Percentiles rank a stretch among this genome's conserved stretches.
phyloP scores from a whole-genome alignment of 768 basidiomycete species.

The Leccinum imitatum region DNA sequence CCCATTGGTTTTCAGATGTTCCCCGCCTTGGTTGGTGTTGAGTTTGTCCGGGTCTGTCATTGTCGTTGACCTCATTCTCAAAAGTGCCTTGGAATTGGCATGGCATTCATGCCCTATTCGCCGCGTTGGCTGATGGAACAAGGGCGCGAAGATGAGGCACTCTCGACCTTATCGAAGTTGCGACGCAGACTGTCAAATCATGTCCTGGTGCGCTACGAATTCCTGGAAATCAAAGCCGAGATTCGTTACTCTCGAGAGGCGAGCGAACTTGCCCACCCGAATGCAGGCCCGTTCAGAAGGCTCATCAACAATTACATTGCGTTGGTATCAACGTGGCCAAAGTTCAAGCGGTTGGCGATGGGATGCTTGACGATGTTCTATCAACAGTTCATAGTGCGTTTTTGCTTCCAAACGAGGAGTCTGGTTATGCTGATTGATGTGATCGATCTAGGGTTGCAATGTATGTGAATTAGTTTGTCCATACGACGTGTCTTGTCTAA shows the following conservation, averaged over 20 bases:
- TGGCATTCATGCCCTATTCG: constrained; percentile 40
- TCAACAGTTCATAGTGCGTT: constrained; percentile 33
- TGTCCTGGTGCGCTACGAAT: constrained; percentile 37
- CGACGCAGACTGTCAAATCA: constrained; percentile 35
- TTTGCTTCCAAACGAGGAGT: not conserved
- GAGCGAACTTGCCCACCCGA: constrained; percentile 18
- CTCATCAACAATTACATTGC: constrained; percentile 25
- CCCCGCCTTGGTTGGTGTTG: constrained; percentile 35
- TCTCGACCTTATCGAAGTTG: constrained; percentile 34
- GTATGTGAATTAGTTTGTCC: constrained; percentile 15
- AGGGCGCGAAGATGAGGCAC: constrained; percentile 37
- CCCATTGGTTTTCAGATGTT: constrained; percentile 39
- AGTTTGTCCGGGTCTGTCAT: not conserved
- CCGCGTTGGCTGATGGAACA: constrained; percentile 43
- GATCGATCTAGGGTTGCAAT: constrained; percentile 24
- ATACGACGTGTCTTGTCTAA: constrained; percentile 4
- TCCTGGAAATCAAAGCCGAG: constrained; percentile 41
- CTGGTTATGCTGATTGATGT: not conserved
- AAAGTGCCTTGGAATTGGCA: constrained; percentile 33
- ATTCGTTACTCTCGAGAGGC: constrained; percentile 27
- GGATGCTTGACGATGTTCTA: constrained; percentile 34
- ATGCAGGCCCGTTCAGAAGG: constrained; percentile 20
- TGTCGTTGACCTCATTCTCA: not conserved
- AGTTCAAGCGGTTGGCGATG: constrained; percentile 31
- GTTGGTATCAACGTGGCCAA: constrained; percentile 30